phyloP scores from a whole-genome alignment of 345 rosid species.

The Hypericum perforatum region DNA sequence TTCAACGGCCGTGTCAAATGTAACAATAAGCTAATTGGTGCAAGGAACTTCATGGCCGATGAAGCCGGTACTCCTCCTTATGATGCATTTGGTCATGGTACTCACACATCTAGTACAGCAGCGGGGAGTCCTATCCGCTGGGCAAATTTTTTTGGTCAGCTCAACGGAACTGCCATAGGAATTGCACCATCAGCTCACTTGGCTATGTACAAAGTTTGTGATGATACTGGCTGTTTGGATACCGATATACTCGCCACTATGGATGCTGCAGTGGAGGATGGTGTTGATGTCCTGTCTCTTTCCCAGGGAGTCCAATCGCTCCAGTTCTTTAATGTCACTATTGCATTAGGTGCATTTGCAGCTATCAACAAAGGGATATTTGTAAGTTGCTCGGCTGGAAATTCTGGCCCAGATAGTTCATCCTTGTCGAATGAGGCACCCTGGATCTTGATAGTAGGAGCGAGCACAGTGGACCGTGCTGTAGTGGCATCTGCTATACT shows the following conservation, averaged over 20 bases:
- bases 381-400: conserved; percentile 2
- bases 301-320: background rate
- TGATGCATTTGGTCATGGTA: conserved; percentile 2
- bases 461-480: background rate
- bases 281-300: background rate
- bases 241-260: background rate
- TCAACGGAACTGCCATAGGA: background rate
- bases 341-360: background rate
- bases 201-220: conserved; percentile 2
- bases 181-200: conserved; percentile 1
- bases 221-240: background rate
- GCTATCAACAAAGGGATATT: background rate
- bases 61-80: background rate
- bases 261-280: background rate
- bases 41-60: background rate
- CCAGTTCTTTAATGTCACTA: background rate
- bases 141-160: background rate
- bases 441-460: conserved; percentile 1
- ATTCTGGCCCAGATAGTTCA: background rate
- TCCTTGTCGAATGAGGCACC: background rate
- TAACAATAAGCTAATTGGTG: conserved; percentile 2
- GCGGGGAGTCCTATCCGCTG: background rate
- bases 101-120: conserved; percentile 1
- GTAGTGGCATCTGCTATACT: background rate
- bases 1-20: conserved; percentile 9